phyloP scores from a whole-genome alignment of 805 yeast species.

The Zygotorulaspora danielsina region DNA sequence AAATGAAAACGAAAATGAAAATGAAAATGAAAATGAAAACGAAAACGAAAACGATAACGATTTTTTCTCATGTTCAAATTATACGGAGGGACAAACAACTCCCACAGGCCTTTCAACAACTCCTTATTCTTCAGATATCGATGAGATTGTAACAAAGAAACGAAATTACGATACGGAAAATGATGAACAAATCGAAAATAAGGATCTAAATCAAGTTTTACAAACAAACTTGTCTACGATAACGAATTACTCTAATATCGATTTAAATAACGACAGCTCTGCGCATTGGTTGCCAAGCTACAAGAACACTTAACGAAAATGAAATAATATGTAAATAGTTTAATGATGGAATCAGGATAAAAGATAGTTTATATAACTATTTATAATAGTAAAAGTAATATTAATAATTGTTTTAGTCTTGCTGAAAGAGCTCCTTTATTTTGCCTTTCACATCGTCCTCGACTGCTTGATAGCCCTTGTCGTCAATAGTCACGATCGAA shows the following conservation, averaged over 20 bases:
- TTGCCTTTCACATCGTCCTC: conserved; percentile 19
- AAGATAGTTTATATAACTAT: neutral
- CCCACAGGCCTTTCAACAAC: conserved; percentile 11
- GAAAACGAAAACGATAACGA: conserved; percentile 12
- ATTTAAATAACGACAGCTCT: conserved; percentile 9
- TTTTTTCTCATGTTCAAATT: conserved; percentile 11
- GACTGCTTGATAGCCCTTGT: conserved; percentile 22
- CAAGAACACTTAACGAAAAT: conserved; percentile 6
- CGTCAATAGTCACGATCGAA: conserved; percentile 31
- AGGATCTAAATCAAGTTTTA: conserved; percentile 5
- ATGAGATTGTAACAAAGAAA: conserved; percentile 10
- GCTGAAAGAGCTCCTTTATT: conserved; percentile 4
- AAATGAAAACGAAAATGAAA: no score
- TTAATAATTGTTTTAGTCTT: no score
- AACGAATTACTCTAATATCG: conserved; percentile 18
- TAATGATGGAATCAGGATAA: conserved; percentile 2
- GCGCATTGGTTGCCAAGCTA: conserved; percentile 17
- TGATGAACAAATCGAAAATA: conserved; percentile 1
- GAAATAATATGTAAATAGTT: conserved; percentile 1
- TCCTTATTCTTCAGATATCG: conserved; percentile 15
- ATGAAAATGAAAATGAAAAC: conserved; percentile 16
- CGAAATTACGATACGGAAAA: conserved; percentile 7
- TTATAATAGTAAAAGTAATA: no score
- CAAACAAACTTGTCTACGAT: conserved; percentile 20
- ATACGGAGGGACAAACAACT: conserved; percentile 10